These are phyloP conservation scores for Babesia sp. DNA, from an alignment of 169 alveolate genomes.

Conservation along the genomic window DNA sequence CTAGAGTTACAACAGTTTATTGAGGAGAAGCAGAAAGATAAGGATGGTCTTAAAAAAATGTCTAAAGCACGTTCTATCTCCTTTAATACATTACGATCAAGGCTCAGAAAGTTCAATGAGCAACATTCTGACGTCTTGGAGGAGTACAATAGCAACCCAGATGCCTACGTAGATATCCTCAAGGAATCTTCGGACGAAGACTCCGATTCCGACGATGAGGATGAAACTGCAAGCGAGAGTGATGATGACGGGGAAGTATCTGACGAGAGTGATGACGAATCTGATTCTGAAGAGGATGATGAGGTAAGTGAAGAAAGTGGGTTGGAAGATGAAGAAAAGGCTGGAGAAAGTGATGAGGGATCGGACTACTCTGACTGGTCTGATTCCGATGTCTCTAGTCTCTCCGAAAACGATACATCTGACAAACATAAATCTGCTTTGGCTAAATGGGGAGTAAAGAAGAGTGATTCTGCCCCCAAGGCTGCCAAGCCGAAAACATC, in stretches of 20 bases:
- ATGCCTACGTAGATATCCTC: slow-evolving; percentile 65
- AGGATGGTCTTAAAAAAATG: slow-evolving; percentile 73
- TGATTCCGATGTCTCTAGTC: slow-evolving; percentile 70
- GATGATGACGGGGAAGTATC: slow-evolving; percentile 25
- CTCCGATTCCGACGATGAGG: slow-evolving; percentile 56
- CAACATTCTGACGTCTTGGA: slow-evolving; percentile 74
- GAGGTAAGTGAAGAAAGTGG: slow-evolving; percentile 25
- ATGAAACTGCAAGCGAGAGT: slow-evolving; percentile 49
- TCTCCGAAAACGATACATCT: slow-evolving; percentile 72
- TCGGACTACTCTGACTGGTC: slow-evolving; percentile 82
- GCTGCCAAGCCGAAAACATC: slow-evolving; percentile 50
- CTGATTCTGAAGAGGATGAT: slow-evolving; percentile 22
- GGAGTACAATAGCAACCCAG: slow-evolving; percentile 79
- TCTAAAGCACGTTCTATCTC: slow-evolving; percentile 82
- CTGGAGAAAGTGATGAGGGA: slow-evolving; percentile 45
- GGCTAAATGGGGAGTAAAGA: slow-evolving; percentile 86
- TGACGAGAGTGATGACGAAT: neutral
- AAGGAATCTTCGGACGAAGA: slow-evolving; percentile 66
- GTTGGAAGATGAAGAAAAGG: slow-evolving; percentile 16
- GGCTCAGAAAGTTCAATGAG: slow-evolving; percentile 81
- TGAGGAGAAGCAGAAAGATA: slow-evolving; percentile 78
- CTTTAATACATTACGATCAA: slow-evolving; percentile 80
- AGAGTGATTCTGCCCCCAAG: slow-evolving; percentile 59
- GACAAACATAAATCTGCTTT: slow-evolving; percentile 82
- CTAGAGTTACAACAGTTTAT: slow-evolving; percentile 74